These are phyloP conservation scores for Puya raimondii DNA, from an alignment of 176 grass and related monocot species.

Conservation along the genomic window DNA sequence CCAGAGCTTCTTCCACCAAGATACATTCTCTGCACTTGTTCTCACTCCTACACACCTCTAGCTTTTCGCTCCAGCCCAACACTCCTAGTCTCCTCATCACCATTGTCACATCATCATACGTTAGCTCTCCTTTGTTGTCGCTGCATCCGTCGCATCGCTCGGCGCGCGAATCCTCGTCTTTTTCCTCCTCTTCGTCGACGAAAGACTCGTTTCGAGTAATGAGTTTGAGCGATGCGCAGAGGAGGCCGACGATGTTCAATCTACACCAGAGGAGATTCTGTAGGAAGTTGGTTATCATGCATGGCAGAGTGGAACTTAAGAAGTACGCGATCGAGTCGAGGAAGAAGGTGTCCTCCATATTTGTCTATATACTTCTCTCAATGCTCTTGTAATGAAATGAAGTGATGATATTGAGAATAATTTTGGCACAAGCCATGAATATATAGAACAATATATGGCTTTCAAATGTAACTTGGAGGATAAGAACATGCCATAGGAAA, in stretches of 20 bases:
- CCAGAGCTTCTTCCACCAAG: background rate
- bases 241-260: background rate
- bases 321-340: background rate
- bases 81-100: conserved; percentile 12
- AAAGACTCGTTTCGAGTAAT: background rate
- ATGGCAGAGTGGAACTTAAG: background rate
- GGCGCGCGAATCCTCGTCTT: background rate
- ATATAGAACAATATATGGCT: too few relatives aligned
- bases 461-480: too few relatives aligned
- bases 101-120: background rate
- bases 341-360: background rate
- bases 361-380: background rate
- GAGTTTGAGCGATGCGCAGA: background rate
- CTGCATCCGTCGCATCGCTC: background rate
- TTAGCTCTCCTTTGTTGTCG: background rate
- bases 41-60: background rate
- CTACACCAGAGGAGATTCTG: background rate
- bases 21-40: conserved; percentile 5
- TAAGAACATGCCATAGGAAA: too few relatives aligned
- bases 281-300: conserved; percentile 2
- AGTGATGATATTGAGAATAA: background rate
- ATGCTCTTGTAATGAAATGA: background rate
- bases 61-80: background rate
- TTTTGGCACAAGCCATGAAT: background rate
- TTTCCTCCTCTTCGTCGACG: background rate